Percentiles rank a stretch among this genome's conserved stretches.
Conservation (phyloP, 768 basidiomycete genomes). For the Termitomyces sp. region DNA sequence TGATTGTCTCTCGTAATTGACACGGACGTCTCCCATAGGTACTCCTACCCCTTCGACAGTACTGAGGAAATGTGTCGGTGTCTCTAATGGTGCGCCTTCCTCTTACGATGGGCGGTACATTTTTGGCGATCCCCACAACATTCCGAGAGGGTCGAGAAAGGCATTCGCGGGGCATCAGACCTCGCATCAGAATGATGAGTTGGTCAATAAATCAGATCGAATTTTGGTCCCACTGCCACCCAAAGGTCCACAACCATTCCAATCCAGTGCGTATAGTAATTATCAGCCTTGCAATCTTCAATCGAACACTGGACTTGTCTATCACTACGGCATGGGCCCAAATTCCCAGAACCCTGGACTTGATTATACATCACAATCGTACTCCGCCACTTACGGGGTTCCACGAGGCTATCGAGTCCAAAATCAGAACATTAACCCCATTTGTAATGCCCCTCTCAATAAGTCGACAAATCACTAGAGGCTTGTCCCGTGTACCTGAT, state of each 20-base stretch:
- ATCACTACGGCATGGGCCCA: not conserved
- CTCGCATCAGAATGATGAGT: slow-evolving; percentile 1
- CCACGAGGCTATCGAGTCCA: slow-evolving; percentile 6
- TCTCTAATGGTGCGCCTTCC: not conserved
- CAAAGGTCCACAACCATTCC: not conserved
- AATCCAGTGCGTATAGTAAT: not conserved
- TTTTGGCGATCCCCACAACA: not conserved
- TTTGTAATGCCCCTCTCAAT: not conserved
- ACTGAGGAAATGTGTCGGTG: too few relatives aligned
- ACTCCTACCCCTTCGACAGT: not conserved
- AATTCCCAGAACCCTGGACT: not conserved
- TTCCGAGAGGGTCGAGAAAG: not conserved
- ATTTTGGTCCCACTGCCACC: not conserved
- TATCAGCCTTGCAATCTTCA: not conserved
- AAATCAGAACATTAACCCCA: slow-evolving; percentile 11
- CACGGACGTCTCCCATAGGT: not conserved
- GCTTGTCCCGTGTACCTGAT: not conserved
- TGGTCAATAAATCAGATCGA: not conserved
- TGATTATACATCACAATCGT: not conserved
- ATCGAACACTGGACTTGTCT: not conserved
- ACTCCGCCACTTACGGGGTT: not conserved
- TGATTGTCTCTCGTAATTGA: not conserved
- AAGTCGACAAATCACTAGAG: not conserved
- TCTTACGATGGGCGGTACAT: not conserved
- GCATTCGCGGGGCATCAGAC: slow-evolving; percentile 1